Base-by-base conservation (phyloP, 257 asterid species). In the Nemophila menziesii region DNA sequence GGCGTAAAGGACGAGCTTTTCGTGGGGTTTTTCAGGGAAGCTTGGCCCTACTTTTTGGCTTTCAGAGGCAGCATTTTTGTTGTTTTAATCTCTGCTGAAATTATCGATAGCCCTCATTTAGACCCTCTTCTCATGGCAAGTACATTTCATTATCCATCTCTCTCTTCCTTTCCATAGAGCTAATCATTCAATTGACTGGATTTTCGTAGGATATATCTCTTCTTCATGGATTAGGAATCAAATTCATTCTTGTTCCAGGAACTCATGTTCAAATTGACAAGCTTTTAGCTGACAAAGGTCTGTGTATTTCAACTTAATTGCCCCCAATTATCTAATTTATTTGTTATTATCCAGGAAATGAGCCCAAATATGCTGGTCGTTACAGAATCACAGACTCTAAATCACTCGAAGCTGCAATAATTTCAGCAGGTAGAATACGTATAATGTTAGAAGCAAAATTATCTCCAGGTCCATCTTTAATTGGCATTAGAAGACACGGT, bases 21-120 rank as follows among this genome's bases (percentile, higher is more conserved):
- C 55, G 94, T 90, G 55, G 57, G 65, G 11, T 90, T 86, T 66
- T 90, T 85, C 26, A 72, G 92, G 39, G 96, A 81, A 67, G 68
- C 96, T 1, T 85, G 94, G 93, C 96, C 96, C 4, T 85, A 90
- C 56, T 72, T 85, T 53, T 70, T 58, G 55, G 92, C 99, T 12
- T 96, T 81, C 63, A 66, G 96, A 43, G 96, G 99, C 50, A 81
- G 96, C 64, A 86, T 92, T 36, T 90, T 90, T 54, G 99, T 90
- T 42, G 78, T 82, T 27, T 45, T 90, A 43, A 61, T 87, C 20
- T 87, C 97, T 11, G 87, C 95, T 40, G 93, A 83, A 68, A 77
- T 80, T 61, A 66, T 79, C 45, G 94, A 85, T 62, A 69, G 84
- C 68, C 66, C 69, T 51, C 62, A 79, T 59, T 71, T 85, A 72